Evolutionary conservation across 805 yeast genomes (phyloP), one percentile per base, ranked within the genome.

Genomic region (Metschnikowia borealis): DNA sequence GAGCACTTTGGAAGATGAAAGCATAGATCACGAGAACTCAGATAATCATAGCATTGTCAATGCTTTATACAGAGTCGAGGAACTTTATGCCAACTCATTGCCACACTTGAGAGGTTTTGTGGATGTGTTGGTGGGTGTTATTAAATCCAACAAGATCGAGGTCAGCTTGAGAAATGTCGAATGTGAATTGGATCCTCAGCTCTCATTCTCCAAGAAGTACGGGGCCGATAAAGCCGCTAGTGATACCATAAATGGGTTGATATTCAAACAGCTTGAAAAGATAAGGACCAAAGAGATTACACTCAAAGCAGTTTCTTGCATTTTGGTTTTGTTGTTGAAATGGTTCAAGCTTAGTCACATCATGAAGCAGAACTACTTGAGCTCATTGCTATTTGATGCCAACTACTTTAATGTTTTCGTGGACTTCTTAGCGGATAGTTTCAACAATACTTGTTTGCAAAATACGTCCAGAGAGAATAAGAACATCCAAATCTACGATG

Each of bases 291-390:
- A 84, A 55, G 92, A 87, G 57, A 67, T 81, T 3, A 70, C 84
- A 1, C 60, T 85, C 46, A 85, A 83, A 56, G 79, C 84, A 3
- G 69, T 84, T 2, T 71, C 85, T 0, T 79, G 80, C 1, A 75
- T 82, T 1, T 49, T 89, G 1, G 57, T 69, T 10, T 58, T 80
- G 18, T 62, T 94, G 18, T 62, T 85, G 33, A 79, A 78, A 58
- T 91, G 97, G 97, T 85, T 88, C 63, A 87, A 87, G 62, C 64
- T 77, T 8, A 85, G 82, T 41, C 97, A 94, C 63, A 70, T 89
- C 2, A 64, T 91, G 54, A 91, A 92, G 64, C 84, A 78, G 63
- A 95, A 89, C 63, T 87, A 84, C 58, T 69, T 92, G 13, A 66
- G 85, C 6, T 78, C 87, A 0, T 63, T 91, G 39, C 65, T 94